phyloP scores from a whole-genome alignment of 2,329 filamentous ascomycete species.

The Bipolaris victoriae region DNA sequence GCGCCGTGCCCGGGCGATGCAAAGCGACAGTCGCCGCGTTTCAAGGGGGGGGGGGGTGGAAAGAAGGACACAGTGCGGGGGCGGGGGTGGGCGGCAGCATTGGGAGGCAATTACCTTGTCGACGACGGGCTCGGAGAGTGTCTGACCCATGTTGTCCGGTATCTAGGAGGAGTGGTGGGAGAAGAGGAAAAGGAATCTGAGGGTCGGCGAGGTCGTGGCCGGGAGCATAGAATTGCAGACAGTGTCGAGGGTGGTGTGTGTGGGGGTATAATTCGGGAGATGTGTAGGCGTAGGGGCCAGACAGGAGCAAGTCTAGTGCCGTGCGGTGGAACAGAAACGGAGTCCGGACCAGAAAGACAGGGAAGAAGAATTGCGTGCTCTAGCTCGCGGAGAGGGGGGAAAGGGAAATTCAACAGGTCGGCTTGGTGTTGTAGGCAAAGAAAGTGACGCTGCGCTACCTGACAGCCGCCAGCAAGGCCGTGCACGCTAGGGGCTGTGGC shows the following conservation, averaged over 20 bases:
- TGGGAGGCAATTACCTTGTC: conserved; percentile 79
- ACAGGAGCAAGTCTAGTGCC: conserved; percentile 4
- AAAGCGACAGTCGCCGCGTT: conserved; percentile 17
- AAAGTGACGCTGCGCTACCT: conserved; percentile 21
- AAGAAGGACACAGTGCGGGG: conserved; percentile 36
- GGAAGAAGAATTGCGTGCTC: conserved; percentile 26
- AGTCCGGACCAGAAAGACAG: conserved; percentile 1
- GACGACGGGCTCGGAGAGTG: conserved; percentile 96
- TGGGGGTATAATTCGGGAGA: conserved; percentile 30
- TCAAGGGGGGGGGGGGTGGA: neutral
- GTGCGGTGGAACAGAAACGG: conserved; percentile 4
- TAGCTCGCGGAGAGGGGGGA: conserved; percentile 25
- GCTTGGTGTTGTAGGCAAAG: conserved; percentile 27
- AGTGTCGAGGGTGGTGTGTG: conserved; percentile 33
- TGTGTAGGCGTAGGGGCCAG: conserved; percentile 9
- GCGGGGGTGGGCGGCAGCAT: conserved; percentile 30
- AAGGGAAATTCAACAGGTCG: conserved; percentile 21
- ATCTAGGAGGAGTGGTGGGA: conserved; percentile 37
- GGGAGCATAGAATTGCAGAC: conserved; percentile 45
- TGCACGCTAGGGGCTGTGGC: conserved; percentile 14
- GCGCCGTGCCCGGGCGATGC: conserved; percentile 10
- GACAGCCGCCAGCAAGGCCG: conserved; percentile 15
- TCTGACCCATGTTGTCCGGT: conserved; percentile 82
- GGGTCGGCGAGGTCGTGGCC: conserved; percentile 27
- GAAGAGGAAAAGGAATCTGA: conserved; percentile 29